These are phyloP conservation scores for Excoecaria cochinchinensis DNA, from an alignment of 345 rosid species.

Conservation along the genomic window DNA sequence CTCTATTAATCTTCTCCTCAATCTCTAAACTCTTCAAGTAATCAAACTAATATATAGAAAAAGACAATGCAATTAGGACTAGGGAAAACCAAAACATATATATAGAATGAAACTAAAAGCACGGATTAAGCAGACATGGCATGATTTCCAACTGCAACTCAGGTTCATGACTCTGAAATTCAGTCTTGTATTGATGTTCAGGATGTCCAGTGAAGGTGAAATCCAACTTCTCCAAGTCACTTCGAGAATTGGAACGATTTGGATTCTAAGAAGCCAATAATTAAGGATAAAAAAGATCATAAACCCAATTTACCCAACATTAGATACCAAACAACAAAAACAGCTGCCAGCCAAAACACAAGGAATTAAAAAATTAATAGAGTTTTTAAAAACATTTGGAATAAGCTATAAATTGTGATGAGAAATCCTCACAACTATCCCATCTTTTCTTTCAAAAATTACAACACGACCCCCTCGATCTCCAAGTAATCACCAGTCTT, in stretches of 20 bases:
- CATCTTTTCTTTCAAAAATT: constrained; percentile 44
- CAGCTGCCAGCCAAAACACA: constrained; percentile 21
- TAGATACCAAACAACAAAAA: constrained; percentile 3
- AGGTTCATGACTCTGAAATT: constrained; percentile 74
- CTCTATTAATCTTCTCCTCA: constrained; percentile 61
- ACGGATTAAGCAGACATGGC: not conserved
- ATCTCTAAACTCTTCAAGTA: constrained; percentile 71
- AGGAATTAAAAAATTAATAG: not conserved
- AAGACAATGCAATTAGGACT: constrained; percentile 10
- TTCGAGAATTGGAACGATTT: constrained; percentile 28
- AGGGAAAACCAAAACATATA: not conserved
- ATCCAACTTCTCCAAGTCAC: constrained; percentile 53
- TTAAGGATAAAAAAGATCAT: constrained; percentile 22
- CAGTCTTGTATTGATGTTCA: constrained; percentile 53
- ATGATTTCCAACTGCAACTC: constrained; percentile 34
- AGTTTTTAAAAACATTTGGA: not conserved
- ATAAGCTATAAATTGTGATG: not conserved
- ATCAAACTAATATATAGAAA: constrained; percentile 46
- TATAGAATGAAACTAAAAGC: not conserved
- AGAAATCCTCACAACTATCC: constrained; percentile 34
- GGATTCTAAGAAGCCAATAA: constrained; percentile 33
- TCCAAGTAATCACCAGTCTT: constrained; percentile 61
- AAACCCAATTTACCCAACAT: constrained; percentile 16
- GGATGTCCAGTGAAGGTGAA: constrained; percentile 33
- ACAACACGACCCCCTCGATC: constrained; percentile 65